Evolutionary conservation across 768 basidiomycete genomes (phyloP).

Genomic region (Podaxis sp.): DNA sequence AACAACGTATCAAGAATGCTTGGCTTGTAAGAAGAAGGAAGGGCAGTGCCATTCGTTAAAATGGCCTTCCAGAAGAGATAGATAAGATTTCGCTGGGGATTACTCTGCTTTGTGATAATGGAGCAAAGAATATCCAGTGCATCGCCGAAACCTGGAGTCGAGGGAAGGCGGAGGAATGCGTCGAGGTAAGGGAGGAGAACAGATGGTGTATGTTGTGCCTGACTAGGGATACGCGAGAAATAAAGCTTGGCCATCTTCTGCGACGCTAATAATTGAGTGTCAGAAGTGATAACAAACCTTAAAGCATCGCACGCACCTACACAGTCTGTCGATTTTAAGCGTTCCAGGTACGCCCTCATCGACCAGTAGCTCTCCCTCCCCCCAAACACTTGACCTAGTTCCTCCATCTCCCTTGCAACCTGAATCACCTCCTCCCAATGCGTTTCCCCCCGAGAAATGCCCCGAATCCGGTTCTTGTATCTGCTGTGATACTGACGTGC

Average conservation of each 20-base stretch:
- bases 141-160: not conserved
- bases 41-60: conserved; percentile 22
- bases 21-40: conserved; percentile 28
- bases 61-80: conserved; percentile 42
- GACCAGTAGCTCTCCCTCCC: conserved; percentile 62
- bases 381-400: conserved; percentile 28
- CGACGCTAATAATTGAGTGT: not conserved
- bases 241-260: conserved; percentile 35
- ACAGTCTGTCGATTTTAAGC: not conserved
- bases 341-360: conserved; percentile 34
- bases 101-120: conserved; percentile 22
- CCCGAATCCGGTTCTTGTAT: not conserved
- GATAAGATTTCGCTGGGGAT: conserved; percentile 20
- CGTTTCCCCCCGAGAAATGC: conserved; percentile 1
- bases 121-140: not conserved
- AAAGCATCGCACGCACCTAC: conserved; percentile 10
- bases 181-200: conserved; percentile 48
- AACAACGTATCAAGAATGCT: conserved; percentile 34
- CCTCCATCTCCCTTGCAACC: conserved; percentile 43
- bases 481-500: not conserved
- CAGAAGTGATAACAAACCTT: not conserved
- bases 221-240: conserved; percentile 37
- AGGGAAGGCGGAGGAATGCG: conserved; percentile 27
- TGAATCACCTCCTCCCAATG: conserved; percentile 52
- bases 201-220: conserved; percentile 28